Percentiles rank a stretch among this genome's conserved stretches.
phyloP scores from a whole-genome alignment of 495 filamentous ascomycete species.

The Clohesyomyces aquaticus region DNA sequence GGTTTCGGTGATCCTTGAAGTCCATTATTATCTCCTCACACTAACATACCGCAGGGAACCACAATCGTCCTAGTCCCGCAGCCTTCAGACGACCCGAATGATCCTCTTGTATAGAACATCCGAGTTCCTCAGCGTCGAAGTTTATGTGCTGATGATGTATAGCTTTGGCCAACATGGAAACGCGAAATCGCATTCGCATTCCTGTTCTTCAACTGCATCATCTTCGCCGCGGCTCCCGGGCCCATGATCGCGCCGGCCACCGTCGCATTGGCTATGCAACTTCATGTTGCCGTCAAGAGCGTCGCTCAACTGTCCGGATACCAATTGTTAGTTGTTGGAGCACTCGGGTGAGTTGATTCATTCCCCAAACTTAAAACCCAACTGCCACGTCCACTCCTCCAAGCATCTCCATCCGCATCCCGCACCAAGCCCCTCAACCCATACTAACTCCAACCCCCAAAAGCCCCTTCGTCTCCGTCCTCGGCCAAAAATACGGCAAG shows the following conservation, averaged over 20 bases:
- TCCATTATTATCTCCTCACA: background rate
- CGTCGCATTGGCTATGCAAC: conserved; percentile 22
- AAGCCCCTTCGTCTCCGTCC: conserved; percentile 27
- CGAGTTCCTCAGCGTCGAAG: background rate
- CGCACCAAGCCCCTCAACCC: background rate
- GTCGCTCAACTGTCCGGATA: conserved; percentile 29
- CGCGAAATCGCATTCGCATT: conserved; percentile 25
- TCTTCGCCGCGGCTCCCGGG: conserved; percentile 29
- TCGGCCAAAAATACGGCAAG: conserved; percentile 29
- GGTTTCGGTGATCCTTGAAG: background rate
- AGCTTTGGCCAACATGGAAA: conserved; percentile 35
- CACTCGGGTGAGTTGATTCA: conserved; percentile 10
- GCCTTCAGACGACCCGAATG: conserved; percentile 29
- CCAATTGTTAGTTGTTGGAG: conserved; percentile 26
- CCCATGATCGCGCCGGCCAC: conserved; percentile 33
- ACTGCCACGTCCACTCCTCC: background rate
- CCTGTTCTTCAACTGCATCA: conserved; percentile 35
- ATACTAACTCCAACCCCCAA: background rate
- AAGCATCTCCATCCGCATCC: background rate
- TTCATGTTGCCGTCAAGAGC: conserved; percentile 16
- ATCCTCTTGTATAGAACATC: conserved; percentile 19
- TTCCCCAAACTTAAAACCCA: background rate
- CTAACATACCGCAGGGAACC: conserved; percentile 11
- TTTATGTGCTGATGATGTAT: background rate
- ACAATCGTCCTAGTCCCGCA: conserved; percentile 28